Base-by-base conservation (phyloP, 495 filamentous ascomycete genomes). In the Margaritispora aquatica region DNA sequence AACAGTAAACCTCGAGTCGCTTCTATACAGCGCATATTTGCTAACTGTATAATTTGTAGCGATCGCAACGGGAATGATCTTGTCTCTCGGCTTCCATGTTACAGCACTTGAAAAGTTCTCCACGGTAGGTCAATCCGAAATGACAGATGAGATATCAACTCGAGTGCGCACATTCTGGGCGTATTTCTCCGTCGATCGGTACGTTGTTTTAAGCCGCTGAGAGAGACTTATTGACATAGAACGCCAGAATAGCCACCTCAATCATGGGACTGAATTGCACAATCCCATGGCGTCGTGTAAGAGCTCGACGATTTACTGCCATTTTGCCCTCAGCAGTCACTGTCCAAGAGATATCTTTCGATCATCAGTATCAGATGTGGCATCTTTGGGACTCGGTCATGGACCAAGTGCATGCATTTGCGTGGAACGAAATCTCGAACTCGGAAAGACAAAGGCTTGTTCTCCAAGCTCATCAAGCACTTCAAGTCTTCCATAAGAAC, bases 151-250 rank as follows among this genome's bases (percentile, higher is more conserved):
- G 9, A 11, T n/a, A 1, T 4, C 21, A 10, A 13, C 24, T 50
- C 36, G 34, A 57, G 44, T 57, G 4, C 38, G 55, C 26, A 38
- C 55, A 27, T 57, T 57, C 55, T 57, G 55, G 55, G 22, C 38
- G 4, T 57, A 57, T 29, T 57, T 57, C 26, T 57, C 55, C 9
- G 44, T 57, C 20, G 55, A 57, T 20, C 19, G 55, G 55, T 57
- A 27, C 5, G 55, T 26, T 20, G 22, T 50, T 50, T 29, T 2
- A 47, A 4, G 20, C 4, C 44, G 21, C 15, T 47, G 4, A 9
- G 21, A 22, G 7, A 50, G 20, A 22, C 11, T 22, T 23, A 50
- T 24, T 8, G 10, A 15, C 10, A 50, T 8, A 50, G 21, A n/a
- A n/a, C 19, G 3, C 13, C 44, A 55, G 52, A 17, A 55, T 55